Base-by-base conservation (phyloP, 2,329 filamentous ascomycete genomes). In the Neocucurbitaria cava region DNA sequence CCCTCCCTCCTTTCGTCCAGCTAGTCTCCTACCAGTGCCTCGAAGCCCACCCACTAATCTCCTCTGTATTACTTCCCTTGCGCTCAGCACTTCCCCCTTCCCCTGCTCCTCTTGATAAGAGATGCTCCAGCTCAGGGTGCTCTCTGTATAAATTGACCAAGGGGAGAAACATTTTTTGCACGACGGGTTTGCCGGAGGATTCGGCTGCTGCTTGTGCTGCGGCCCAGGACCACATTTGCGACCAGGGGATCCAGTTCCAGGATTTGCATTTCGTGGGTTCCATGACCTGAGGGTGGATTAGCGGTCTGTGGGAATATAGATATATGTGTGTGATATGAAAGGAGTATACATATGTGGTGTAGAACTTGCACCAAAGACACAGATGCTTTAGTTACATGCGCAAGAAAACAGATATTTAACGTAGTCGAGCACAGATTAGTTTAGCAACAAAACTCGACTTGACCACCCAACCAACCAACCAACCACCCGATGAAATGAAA, bases 221-320 rank as follows among this genome's bases (percentile, higher is more conserved):
- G 0, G 71, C 73, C 70, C 73, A 78, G 17, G 51, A 56, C 64
- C 69, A 66, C 62, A 86, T 67, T 30, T 81, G 74, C 18, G 76
- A 69, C 83, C 83, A 86, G 0, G 59, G 71, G 0, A 78, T 66
- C 83, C 83, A 86, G 20, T 81, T 72, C 84, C 84, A 86, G 0
- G 72, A 75, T 4, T 78, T 78, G 61, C 84, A 87, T 67, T 86
- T 87, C 2, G 84, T 71, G 0, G 81, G 79, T 57, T 85, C 82
- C 59, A 77, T 58, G 5, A 76, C 57, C 74, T 71, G 30, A 15
- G 30, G 30, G 10, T 30, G 11, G 35, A 11, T 63, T 46, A 65
- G 44, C 38, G 26, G 5, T 3, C 23, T 13, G 15, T 48, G 13
- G 18, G 13, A 9, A 9, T 26, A 26, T 26, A 26, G 5, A 26